phyloP scores from a whole-genome alignment of 768 basidiomycete genomes.

The Scleroderma citrinum region DNA sequence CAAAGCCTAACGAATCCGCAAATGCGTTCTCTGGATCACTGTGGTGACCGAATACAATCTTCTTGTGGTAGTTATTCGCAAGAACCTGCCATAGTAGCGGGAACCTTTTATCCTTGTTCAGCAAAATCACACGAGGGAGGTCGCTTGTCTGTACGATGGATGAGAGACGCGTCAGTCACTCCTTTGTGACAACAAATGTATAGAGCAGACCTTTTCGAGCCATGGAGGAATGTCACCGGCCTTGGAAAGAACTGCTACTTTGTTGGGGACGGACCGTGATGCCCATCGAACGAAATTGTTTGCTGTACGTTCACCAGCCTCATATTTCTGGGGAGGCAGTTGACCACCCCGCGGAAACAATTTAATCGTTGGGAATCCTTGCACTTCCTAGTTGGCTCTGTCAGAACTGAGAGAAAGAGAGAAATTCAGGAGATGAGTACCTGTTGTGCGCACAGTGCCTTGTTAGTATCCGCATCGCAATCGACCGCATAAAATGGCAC shows the following conservation, averaged over 20 bases:
- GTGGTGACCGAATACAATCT: constrained; percentile 57
- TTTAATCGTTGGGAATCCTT: constrained; percentile 95
- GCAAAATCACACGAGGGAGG: constrained; percentile 54
- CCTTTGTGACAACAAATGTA: background rate
- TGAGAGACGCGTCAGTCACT: background rate
- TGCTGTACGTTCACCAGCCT: constrained; percentile 63
- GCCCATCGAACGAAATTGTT: constrained; percentile 73
- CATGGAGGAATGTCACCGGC: constrained; percentile 57
- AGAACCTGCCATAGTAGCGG: constrained; percentile 80
- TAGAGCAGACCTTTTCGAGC: constrained; percentile 53
- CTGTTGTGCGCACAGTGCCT: constrained; percentile 76
- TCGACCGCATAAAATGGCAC: constrained; percentile 91
- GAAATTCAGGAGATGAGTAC: constrained; percentile 24
- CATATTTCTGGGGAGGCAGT: constrained; percentile 57
- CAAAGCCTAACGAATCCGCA: constrained; percentile 53
- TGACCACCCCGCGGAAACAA: constrained; percentile 76
- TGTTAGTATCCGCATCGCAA: constrained; percentile 81
- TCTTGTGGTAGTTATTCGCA: constrained; percentile 61
- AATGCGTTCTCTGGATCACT: constrained; percentile 61
- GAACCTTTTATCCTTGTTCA: constrained; percentile 70
- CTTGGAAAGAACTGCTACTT: constrained; percentile 54
- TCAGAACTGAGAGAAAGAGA: background rate
- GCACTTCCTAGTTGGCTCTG: constrained; percentile 47
- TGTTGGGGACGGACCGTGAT: constrained; percentile 65
- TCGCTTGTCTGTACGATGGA: constrained; percentile 29